Conservation (phyloP, 2,329 filamentous ascomycete species). For the Fusarium musae region DNA sequence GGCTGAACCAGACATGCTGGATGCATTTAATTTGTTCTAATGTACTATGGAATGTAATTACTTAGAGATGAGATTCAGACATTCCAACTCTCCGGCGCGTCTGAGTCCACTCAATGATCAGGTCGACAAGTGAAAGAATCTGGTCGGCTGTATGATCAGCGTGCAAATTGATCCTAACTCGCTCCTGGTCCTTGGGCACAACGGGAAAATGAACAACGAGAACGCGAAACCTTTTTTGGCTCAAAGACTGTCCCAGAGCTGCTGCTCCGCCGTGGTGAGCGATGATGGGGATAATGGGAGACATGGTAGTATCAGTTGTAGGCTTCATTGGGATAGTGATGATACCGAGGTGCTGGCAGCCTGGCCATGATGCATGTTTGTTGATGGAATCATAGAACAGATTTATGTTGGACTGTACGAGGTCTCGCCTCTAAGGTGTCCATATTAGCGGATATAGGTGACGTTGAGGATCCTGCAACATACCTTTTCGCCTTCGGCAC, state of each 20-base stretch:
- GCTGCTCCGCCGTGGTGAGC: neutral
- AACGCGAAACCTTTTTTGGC: neutral
- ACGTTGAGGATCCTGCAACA: accelerated
- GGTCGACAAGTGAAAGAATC: neutral
- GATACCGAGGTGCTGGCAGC: neutral
- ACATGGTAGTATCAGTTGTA: accelerated
- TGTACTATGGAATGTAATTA: too few relatives aligned
- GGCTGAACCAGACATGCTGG: too few relatives aligned
- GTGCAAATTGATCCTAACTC: neutral
- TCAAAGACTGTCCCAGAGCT: neutral
- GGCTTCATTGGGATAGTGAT: neutral
- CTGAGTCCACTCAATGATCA: neutral
- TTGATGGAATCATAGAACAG: neutral
- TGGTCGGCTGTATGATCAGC: neutral
- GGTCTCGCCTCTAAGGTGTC: neutral
- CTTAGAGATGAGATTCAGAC: neutral
- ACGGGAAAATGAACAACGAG: neutral
- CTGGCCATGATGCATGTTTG: neutral
- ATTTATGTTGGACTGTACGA: neutral
- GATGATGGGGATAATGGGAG: neutral
- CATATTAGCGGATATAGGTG: accelerated
- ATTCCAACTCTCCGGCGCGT: neutral
- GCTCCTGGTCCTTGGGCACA: neutral
- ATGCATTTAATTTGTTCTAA: too few relatives aligned
- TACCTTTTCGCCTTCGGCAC: neutral